Evolutionary conservation across 2,329 filamentous ascomycete genomes (phyloP).

Genomic region (Teratosphaeria zuluensis): DNA sequence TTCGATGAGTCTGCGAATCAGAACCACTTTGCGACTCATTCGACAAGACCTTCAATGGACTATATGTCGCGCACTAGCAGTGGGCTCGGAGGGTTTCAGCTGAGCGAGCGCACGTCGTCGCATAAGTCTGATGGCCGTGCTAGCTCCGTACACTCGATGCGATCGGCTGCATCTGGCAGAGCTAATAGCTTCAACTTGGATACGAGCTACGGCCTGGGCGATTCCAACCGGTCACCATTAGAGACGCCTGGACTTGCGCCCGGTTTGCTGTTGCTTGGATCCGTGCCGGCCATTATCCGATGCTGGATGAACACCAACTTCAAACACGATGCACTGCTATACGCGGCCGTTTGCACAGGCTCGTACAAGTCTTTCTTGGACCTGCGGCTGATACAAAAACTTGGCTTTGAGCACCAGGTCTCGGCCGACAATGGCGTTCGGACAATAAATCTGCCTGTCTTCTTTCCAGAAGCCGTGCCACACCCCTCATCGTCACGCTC

Average conservation of each 20-base stretch:
- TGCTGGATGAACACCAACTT: constrained; percentile 92
- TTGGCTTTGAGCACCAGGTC: constrained; percentile 56
- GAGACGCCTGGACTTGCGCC: constrained; percentile 69
- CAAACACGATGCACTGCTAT: constrained; percentile 78
- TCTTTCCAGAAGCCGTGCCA: constrained; percentile 82
- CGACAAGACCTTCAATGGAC: constrained; percentile 72
- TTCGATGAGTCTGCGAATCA: constrained; percentile 95
- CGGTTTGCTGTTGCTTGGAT: constrained; percentile 73
- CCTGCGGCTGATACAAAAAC: constrained; percentile 60
- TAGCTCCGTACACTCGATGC: constrained; percentile 74
- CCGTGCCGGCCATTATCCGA: constrained; percentile 85
- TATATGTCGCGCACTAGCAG: constrained; percentile 60
- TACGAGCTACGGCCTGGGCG: constrained; percentile 55
- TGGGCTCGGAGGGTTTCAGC: constrained; percentile 63
- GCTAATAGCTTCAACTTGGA: constrained; percentile 85
- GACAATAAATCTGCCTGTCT: constrained; percentile 69
- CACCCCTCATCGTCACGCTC: constrained; percentile 65
- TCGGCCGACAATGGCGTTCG: constrained; percentile 45
- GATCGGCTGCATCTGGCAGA: constrained; percentile 66
- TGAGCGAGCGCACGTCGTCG: constrained; percentile 85
- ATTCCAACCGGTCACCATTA: constrained; percentile 59
- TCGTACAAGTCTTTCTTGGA: constrained; percentile 83
- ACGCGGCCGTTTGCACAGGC: constrained; percentile 85
- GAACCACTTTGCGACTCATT: constrained; percentile 70
- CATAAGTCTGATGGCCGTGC: constrained; percentile 94